Conservation (phyloP, 371 early-diverging fungal species). For the Haplosporangium sp. region DNA sequence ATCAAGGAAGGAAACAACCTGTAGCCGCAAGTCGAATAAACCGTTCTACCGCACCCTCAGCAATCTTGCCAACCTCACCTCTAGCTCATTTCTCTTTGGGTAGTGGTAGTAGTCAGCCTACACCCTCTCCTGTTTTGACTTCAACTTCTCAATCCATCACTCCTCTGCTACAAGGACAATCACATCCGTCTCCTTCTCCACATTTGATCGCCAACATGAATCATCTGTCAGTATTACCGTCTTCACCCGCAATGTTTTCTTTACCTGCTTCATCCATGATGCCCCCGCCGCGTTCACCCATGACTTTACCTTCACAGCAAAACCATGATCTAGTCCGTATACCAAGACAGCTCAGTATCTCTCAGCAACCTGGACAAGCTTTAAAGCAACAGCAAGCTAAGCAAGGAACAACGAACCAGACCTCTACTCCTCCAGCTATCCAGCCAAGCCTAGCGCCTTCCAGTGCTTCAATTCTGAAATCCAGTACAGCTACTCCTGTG, state of each 20-base stretch:
- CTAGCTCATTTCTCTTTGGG: slow-evolving; percentile 13
- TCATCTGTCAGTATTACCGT: slow-evolving; percentile 42
- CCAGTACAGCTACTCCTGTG: neutral
- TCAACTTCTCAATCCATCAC: slow-evolving; percentile 15
- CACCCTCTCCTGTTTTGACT: slow-evolving; percentile 34
- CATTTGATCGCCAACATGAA: slow-evolving; percentile 34
- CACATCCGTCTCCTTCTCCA: slow-evolving; percentile 41
- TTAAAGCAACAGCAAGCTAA: slow-evolving; percentile 14
- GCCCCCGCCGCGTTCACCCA: slow-evolving; percentile 36
- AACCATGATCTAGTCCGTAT: slow-evolving; percentile 18
- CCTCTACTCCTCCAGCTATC: slow-evolving; percentile 12
- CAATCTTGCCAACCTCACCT: slow-evolving; percentile 24
- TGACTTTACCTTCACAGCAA: slow-evolving; percentile 40
- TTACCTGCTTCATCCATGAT: slow-evolving; percentile 52
- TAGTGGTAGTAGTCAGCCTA: slow-evolving; percentile 3
- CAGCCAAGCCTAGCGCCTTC: slow-evolving; percentile 16
- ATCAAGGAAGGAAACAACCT: slow-evolving; percentile 7
- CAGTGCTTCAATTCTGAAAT: slow-evolving; percentile 5
- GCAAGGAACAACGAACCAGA: slow-evolving; percentile 9
- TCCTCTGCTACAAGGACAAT: neutral
- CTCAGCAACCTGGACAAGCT: slow-evolving; percentile 24
- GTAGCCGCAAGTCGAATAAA: neutral
- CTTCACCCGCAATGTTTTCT: slow-evolving; percentile 29
- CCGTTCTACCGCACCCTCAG: slow-evolving; percentile 8
- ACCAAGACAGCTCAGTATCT: slow-evolving; percentile 32